Evolutionary conservation across 2,329 filamentous ascomycete species (phyloP).

Genomic region (Emergomyces pasteurianus): DNA sequence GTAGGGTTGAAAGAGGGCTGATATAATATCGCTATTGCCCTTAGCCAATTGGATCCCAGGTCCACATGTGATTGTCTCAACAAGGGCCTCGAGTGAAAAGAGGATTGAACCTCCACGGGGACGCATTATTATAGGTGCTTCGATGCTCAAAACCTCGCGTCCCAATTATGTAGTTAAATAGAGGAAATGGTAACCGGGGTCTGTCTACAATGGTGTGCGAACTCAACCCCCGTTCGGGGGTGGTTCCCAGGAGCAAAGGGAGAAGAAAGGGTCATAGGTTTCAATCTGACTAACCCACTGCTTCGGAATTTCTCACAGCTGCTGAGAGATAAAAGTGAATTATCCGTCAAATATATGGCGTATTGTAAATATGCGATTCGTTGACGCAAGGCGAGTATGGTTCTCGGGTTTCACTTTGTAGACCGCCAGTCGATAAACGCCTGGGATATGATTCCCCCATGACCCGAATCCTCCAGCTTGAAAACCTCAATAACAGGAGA

Average conservation of each 20-base stretch:
- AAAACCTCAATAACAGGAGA: slow-evolving; percentile 59
- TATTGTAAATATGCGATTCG: not conserved
- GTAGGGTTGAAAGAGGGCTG: not conserved
- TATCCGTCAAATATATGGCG: not conserved
- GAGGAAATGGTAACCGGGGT: no score
- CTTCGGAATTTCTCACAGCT: not conserved
- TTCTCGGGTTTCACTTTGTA: slow-evolving; percentile 9
- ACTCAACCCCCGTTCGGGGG: no score
- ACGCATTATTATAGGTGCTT: not conserved
- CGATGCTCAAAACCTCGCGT: not conserved
- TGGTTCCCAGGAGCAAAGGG: not conserved
- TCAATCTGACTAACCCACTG: not conserved
- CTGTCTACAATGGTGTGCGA: no score
- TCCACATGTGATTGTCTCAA: not conserved
- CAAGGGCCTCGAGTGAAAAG: no score
- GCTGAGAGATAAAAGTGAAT: not conserved
- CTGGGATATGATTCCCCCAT: slow-evolving; percentile 63
- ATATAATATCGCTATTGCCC: not conserved
- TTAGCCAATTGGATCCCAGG: not conserved
- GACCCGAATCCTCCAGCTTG: slow-evolving; percentile 59
- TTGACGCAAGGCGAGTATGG: not conserved
- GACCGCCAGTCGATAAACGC: slow-evolving; percentile 64
- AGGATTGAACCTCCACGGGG: not conserved
- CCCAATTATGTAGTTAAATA: no score
- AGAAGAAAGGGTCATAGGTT: not conserved